These are phyloP conservation scores for Dioscorea zingiberensis DNA, from an alignment of 106 monocot species.

Conservation along the genomic window DNA sequence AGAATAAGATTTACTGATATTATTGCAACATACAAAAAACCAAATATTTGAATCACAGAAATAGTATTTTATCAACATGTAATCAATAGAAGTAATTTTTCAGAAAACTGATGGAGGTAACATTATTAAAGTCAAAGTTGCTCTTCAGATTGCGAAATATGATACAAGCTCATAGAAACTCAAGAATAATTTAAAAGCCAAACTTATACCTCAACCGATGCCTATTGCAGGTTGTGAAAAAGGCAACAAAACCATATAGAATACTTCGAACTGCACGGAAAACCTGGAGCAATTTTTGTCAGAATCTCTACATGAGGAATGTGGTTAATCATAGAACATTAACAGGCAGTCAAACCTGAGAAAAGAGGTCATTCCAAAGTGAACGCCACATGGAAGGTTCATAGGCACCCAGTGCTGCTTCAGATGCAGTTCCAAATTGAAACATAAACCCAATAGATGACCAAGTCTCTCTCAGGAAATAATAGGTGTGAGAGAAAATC, in stretches of 20 bases:
- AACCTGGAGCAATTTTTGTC: constrained; percentile 41
- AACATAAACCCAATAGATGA: constrained; percentile 50
- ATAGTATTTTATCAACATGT: too few relatives aligned
- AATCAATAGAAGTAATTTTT: not conserved
- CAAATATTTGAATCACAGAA: too few relatives aligned
- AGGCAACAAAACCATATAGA: constrained; percentile 89
- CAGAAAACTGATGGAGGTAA: not conserved
- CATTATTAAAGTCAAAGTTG: too few relatives aligned
- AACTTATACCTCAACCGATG: constrained; percentile 86
- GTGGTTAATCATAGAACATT: not conserved
- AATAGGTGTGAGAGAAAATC: constrained; percentile 32
- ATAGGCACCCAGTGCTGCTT: constrained; percentile 37
- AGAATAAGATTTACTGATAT: too few relatives aligned
- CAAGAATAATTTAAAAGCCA: too few relatives aligned
- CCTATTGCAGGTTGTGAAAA: constrained; percentile 82
- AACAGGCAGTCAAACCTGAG: constrained; percentile 53
- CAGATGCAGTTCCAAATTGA: constrained; percentile 51
- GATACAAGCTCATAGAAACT: too few relatives aligned
- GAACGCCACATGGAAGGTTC: constrained; percentile 85
- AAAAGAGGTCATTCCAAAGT: constrained; percentile 91
- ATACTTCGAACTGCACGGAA: constrained; percentile 86
- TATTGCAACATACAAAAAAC: too few relatives aligned
- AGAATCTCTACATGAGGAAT: not conserved
- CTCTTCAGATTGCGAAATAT: too few relatives aligned
- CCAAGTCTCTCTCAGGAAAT: constrained; percentile 44